Base-by-base conservation (phyloP, 2,329 filamentous ascomycete genomes). In the Parascedosporium putredinis region DNA sequence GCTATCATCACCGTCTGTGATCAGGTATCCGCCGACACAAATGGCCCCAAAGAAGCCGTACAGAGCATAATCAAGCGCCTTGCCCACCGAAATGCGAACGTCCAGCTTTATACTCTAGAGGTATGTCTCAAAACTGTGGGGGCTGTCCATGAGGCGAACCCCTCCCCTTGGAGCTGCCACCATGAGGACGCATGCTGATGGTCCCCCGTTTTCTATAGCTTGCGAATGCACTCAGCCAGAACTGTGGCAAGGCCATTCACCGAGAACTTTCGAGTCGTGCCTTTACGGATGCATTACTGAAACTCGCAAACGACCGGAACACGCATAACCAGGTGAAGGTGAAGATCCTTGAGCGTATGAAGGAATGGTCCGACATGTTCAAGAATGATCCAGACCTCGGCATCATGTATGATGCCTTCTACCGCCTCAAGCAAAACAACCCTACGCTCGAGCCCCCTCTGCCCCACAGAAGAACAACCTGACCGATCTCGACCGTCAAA, bases 361-460 rank as follows among this genome's bases (percentile, higher is more conserved):
- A 86, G 64, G 88, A 91, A 56, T 98, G 93, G 93, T 83, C 86
- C 51, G 87, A 93, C 60, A 95, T 96, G 87, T 97, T 97, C 64
- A 79, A 80, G 59, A 83, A 78, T 53, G 88, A 96, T 62, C 79
- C 89, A 9, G 91, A 96, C 63, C 78, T 98, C 53, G 93, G 93
- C 16, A 95, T 98, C 63, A 98, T 98, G 93, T 86, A 90, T 64
- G 88, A 95, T 62, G 90, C 91, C 52, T 97, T 91, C 67, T 83
- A 83, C 70, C 88, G 85, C 64, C 73, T 97, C 55, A 94, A 95
- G 73, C 72, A 73, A 65, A 69, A 66, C 78, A 91, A 98, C 69
- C 93, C 93, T 3, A 91, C 88, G 56, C 70, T 98, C 49, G 88
- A 95, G 55, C 79, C 90, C 93, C 93, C 1, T 95, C 89, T 50